These are phyloP conservation scores for Ocimum tenuiflorum DNA, from an alignment of 257 asterid genomes.

Conservation along the genomic window DNA sequence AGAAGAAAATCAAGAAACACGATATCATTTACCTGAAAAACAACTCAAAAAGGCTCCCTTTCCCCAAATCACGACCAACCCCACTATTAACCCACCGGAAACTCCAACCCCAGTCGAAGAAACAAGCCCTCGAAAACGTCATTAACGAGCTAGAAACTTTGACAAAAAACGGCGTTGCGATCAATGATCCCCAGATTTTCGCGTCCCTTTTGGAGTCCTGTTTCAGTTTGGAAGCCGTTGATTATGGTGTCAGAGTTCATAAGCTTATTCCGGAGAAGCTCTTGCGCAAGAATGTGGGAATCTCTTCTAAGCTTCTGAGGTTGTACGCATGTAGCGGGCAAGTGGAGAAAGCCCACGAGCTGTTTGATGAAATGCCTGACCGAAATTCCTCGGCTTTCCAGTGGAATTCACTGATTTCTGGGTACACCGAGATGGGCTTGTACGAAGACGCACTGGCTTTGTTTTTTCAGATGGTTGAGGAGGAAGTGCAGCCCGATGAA, in stretches of 20 bases:
- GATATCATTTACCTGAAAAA: constrained; percentile 12
- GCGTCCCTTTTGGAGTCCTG: constrained; percentile 78
- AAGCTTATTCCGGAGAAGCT: constrained; percentile 55
- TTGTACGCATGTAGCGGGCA: constrained; percentile 44
- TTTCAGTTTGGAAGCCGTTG: constrained; percentile 49
- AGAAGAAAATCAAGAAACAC: constrained; percentile 22
- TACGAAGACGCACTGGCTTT: constrained; percentile 75
- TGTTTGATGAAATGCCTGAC: constrained; percentile 75
- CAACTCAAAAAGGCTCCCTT: constrained; percentile 27
- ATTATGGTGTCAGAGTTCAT: constrained; percentile 40
- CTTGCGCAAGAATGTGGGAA: constrained; percentile 51
- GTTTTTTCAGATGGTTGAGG: constrained; percentile 90
- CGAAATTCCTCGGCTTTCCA: constrained; percentile 55
- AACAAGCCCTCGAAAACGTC: constrained; percentile 63
- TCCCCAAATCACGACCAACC: constrained; percentile 47
- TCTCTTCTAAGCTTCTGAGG: constrained; percentile 61
- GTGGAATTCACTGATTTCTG: constrained; percentile 81
- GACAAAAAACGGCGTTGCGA: constrained; percentile 38
- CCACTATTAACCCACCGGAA: constrained; percentile 38
- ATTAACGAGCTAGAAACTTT: constrained; percentile 43
- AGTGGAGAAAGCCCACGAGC: constrained; percentile 54
- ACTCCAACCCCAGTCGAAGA: constrained; percentile 34
- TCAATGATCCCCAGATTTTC: constrained; percentile 58
- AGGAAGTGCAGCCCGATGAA: constrained; percentile 64
- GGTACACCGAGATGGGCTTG: constrained; percentile 53